Evolutionary conservation across 2,329 filamentous ascomycete genomes (phyloP), one percentile per base, ranked within the genome.

Genomic region (Cladophialophora exuberans): DNA sequence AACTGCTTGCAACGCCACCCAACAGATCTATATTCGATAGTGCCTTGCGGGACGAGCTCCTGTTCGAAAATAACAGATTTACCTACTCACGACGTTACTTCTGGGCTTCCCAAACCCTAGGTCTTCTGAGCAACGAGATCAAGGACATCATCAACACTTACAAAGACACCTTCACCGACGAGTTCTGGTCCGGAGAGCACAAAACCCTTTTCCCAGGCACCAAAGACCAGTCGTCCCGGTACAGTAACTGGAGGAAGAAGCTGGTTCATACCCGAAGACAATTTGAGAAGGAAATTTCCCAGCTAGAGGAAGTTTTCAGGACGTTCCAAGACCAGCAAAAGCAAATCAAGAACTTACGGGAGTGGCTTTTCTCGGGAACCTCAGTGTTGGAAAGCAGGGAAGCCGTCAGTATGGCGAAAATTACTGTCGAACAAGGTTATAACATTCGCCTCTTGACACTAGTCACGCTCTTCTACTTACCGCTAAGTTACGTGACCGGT

Each of bases 311-410:
- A 67, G 83, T 83, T 1, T 82, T 85, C 55, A 73, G 79, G 65
- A 76, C 82, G 54, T 82, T 82, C 59, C 77, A 78, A 10, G 73
- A 81, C 57, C 80, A 79, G 48, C 78, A 81, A 63, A 77, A 73
- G 51, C 75, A 81, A 56, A 67, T 70, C 39, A 64, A 63, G 35
- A 61, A 51, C 13, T 65, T 86, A 54, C 72, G 83, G 48, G 83
- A 86, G 56, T 83, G 86, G 65, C 75, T 86, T 0, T 86, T 86
- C 67, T 80, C 75, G 30, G 83, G 83, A 2, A 85, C 83, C 10
- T 61, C 76, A 2, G 83, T 87, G 52, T 79, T 83, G 62, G 83
- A 86, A 66, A 80, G 76, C 35, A 71, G 83, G 11, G 79, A 83
- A 61, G 82, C 80, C 13, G 83, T 87, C 30, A 82, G 85, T 54